Conservation (phyloP, 306 rosid species). For the Datisca glomerata region DNA sequence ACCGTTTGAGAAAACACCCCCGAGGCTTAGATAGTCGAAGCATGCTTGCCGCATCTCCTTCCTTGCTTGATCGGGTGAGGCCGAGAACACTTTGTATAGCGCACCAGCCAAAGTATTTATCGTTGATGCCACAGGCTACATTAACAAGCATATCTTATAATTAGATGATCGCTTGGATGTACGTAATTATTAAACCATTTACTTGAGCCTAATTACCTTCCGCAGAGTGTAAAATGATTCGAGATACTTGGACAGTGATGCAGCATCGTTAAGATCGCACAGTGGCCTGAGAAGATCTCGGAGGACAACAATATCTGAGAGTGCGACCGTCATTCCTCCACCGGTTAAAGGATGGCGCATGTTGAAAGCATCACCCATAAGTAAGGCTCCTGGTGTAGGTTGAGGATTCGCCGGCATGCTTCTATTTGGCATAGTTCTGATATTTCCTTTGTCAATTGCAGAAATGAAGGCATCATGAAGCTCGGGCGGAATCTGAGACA, state of each 20-base stretch:
- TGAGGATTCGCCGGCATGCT: conserved; percentile 1
- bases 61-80: conserved; percentile 4
- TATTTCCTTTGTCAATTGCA: conserved; percentile 1
- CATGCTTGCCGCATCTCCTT: conserved; percentile 1
- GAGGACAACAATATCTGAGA: conserved; percentile 1
- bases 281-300: conserved; percentile 1
- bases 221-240: conserved; percentile 1
- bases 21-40: neutral
- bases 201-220: neutral
- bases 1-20: neutral
- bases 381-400: neutral
- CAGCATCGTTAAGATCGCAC: neutral
- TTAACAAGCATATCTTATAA: neutral
- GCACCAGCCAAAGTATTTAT: conserved; percentile 4
- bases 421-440: neutral
- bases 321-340: conserved; percentile 3
- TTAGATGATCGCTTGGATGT: neutral
- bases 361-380: conserved; percentile 2
- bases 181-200: neutral
- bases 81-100: conserved; percentile 1
- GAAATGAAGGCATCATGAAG: neutral
- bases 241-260: neutral
- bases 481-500: neutral
- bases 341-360: conserved; percentile 8
- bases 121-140: neutral